Evolutionary conservation across 2,329 filamentous ascomycete species (phyloP).

Genomic region (Sporothrix brasiliensis): DNA sequence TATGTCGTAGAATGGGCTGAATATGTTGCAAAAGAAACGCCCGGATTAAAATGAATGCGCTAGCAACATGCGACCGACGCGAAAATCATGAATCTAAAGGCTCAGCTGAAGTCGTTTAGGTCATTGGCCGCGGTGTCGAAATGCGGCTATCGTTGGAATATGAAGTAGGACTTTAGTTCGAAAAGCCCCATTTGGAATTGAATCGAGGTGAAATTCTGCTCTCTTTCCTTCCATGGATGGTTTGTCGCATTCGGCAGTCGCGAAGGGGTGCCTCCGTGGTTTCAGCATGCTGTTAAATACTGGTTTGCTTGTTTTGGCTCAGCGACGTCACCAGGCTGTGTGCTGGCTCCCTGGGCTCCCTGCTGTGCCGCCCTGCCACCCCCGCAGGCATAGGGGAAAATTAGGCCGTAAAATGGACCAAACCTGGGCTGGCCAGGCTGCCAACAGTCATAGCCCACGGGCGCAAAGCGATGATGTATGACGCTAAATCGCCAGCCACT

Average conservation of each 20-base stretch:
- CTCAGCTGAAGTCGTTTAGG: neutral
- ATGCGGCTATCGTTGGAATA: neutral
- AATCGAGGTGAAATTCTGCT: neutral
- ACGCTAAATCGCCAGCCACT: neutral
- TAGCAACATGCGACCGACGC: conserved; percentile 16
- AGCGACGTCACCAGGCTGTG: conserved; percentile 23
- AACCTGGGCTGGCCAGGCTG: neutral
- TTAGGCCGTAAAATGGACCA: neutral
- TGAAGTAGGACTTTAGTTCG: neutral
- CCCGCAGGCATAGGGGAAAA: neutral
- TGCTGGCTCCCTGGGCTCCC: neutral
- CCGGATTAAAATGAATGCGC: conserved; percentile 8
- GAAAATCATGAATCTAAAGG: neutral
- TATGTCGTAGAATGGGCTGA: neutral
- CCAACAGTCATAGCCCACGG: conserved; percentile 8
- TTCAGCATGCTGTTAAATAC: conserved; percentile 23
- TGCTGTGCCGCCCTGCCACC: neutral
- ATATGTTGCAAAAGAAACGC: neutral
- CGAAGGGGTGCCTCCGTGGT: conserved; percentile 13
- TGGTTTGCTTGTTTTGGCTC: conserved; percentile 21
- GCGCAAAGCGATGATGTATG: neutral
- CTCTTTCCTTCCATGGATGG: neutral
- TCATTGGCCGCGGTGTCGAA: neutral
- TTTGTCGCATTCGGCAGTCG: conserved; percentile 18
- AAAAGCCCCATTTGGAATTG: neutral